These are phyloP conservation scores for Collybia mongolica DNA, from an alignment of 768 basidiomycete genomes.

Conservation along the genomic window DNA sequence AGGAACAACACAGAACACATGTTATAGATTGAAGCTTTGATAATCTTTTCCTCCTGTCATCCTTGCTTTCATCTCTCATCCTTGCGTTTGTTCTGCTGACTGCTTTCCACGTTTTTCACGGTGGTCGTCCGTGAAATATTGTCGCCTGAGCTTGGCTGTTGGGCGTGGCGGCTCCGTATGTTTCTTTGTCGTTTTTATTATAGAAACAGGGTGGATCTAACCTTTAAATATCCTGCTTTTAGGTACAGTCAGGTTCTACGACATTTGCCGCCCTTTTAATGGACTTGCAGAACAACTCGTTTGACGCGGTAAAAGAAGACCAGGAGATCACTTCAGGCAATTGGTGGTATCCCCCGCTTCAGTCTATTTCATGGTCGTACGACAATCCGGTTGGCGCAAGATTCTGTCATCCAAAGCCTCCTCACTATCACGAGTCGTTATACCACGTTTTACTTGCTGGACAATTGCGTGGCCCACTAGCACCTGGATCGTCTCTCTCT, in stretches of 20 bases:
- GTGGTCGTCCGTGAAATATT: conserved; percentile 27
- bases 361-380: conserved; percentile 40
- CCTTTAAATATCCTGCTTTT: conserved; percentile 6
- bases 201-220: conserved; percentile 4
- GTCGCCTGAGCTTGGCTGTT: conserved; percentile 6
- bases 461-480: conserved; percentile 11
- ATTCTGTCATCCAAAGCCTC: conserved; percentile 20
- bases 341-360: conserved; percentile 41
- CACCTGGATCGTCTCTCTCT: too few species aligned
- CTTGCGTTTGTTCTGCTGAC: neutral
- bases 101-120: conserved; percentile 5
- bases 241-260: conserved; percentile 11
- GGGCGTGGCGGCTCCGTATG: conserved; percentile 28
- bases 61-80: conserved; percentile 12
- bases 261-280: conserved; percentile 18
- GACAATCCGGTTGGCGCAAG: conserved; percentile 16
- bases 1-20: conserved; percentile 25
- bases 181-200: conserved; percentile 6
- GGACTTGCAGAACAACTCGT: conserved; percentile 17
- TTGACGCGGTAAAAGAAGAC: conserved; percentile 25
- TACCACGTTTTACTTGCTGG: conserved; percentile 14
- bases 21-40: conserved; percentile 25
- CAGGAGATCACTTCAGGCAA: conserved; percentile 30
- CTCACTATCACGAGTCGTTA: conserved; percentile 32
- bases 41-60: conserved; percentile 22